phyloP scores from a whole-genome alignment of 2,329 filamentous ascomycete species.

The Drechslerella stenobrocha region DNA sequence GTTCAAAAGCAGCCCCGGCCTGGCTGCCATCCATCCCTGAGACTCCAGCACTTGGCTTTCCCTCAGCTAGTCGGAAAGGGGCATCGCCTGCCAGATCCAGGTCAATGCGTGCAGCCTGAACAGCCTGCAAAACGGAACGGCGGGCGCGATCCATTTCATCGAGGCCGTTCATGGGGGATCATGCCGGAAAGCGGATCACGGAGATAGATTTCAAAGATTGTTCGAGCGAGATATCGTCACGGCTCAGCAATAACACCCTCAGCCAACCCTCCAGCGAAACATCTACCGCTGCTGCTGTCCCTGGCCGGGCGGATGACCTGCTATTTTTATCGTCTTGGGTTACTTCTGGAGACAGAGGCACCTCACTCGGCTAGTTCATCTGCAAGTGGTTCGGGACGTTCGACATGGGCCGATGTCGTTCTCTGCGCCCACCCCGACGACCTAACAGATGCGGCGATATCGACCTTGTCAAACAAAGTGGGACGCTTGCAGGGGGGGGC shows the following conservation, averaged over 20 bases:
- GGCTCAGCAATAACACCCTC: not conserved
- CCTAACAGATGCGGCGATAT: constrained; percentile 40
- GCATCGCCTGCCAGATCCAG: constrained; percentile 27
- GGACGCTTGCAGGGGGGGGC: constrained; percentile 34
- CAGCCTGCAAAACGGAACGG: not conserved
- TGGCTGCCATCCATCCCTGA: constrained; percentile 25
- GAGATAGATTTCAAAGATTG: not conserved
- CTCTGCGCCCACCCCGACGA: not conserved
- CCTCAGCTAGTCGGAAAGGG: constrained; percentile 29
- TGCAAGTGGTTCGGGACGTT: constrained; percentile 6
- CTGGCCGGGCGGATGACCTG: constrained; percentile 3
- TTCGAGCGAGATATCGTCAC: not conserved
- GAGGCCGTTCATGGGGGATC: not conserved
- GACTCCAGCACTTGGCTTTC: constrained; percentile 39
- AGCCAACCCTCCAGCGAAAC: not conserved
- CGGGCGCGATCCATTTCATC: too few relatives aligned
- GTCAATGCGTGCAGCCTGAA: constrained; percentile 31
- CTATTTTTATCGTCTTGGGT: constrained; percentile 43
- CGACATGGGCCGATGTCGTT: not conserved
- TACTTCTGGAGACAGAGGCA: constrained; percentile 15
- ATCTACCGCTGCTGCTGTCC: not conserved
- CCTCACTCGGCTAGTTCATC: constrained; percentile 3
- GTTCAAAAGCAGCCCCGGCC: constrained; percentile 29
- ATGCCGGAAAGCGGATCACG: not conserved
- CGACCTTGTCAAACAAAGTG: constrained; percentile 23